phyloP scores from a whole-genome alignment of 169 alveolate species.

The Blepharisma undulans region DNA sequence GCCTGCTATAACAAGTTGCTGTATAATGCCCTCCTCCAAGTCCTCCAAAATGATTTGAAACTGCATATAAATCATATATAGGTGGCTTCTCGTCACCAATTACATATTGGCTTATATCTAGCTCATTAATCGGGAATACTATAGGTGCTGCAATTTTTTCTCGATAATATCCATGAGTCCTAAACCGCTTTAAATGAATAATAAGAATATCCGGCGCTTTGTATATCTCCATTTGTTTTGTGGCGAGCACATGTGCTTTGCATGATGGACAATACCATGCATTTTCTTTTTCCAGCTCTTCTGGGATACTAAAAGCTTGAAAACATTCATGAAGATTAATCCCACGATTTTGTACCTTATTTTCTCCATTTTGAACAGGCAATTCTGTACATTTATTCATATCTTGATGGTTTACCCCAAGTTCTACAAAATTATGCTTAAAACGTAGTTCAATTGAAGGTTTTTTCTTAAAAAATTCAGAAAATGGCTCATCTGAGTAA shows the following conservation, averaged over 20 bases:
- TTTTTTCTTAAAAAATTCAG: background rate
- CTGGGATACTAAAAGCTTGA: background rate
- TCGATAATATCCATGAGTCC: constrained; percentile 49
- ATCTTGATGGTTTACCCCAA: too few species aligned
- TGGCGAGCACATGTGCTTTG: constrained; percentile 79
- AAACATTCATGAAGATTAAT: constrained; percentile 19
- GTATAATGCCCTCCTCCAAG: constrained; percentile 83
- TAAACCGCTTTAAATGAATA: constrained; percentile 80
- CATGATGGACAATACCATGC: constrained; percentile 53
- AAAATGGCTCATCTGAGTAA: background rate
- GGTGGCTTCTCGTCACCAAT: constrained; percentile 21
- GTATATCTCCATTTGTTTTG: constrained; percentile 75
- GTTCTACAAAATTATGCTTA: too few species aligned
- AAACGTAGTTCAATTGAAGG: too few species aligned
- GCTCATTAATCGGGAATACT: constrained; percentile 61
- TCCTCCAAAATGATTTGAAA: constrained; percentile 83
- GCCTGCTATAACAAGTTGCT: constrained; percentile 67
- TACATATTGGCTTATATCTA: constrained; percentile 53
- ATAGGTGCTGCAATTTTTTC: constrained; percentile 65
- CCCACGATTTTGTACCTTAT: too few species aligned
- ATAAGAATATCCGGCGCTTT: constrained; percentile 75
- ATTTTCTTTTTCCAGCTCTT: constrained; percentile 35
- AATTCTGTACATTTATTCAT: too few species aligned
- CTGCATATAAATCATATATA: constrained; percentile 75
- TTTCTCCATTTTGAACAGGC: background rate